Base-by-base conservation (phyloP, 148 eudicot species). In the Fagopyrum homotropicum region DNA sequence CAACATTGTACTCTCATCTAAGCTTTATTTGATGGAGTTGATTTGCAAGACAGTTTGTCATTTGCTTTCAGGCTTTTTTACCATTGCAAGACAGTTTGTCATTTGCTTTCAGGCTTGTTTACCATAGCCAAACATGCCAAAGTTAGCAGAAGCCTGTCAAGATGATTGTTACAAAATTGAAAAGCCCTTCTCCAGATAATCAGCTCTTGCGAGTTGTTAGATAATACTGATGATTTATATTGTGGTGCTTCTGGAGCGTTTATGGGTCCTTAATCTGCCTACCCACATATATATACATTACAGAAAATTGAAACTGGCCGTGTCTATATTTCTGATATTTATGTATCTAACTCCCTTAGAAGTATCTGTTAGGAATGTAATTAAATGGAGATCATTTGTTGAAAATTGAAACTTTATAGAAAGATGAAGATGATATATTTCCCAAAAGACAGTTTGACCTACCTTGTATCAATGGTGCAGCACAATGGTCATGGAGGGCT, bases 391-490 rank as follows among this genome's bases (percentile, higher is more conserved):
- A 59, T 26, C 35, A 29, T 61, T 26, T 61, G 44, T 29, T 61
- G 43, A 15, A 64, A 63, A 14, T 14, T 66, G 9, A n/a, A 40
- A 40, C 40, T 66, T 43, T 12, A 10, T 15, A 11, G 69, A 11
- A 63, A 63, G 45, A 63, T 14, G 11, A 40, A 60, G 70, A 66
- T 40, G 70, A 66, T 66, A 66, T 66, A 4, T 66, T 40, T 40
- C 9, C 46, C 40, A 35, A 40, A 46, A 3, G 71, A 43, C 19
- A 16, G n/a, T 66, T 40, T 45, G 47, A 19, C 71, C 71, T 66
- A 19, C 71, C 47, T 66, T 66, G 71, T 66, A 35, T 66, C 71
- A 66, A 35, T 66, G 71, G 47, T 40, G 71, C 47, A 66, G 19
- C 71, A 40, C 47, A 40, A 35, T 66, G 71, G 71, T 66, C 71